Evolutionary conservation across 352 stramenopile genomes (phyloP).

Genomic region (Globisporangium irregulare): DNA sequence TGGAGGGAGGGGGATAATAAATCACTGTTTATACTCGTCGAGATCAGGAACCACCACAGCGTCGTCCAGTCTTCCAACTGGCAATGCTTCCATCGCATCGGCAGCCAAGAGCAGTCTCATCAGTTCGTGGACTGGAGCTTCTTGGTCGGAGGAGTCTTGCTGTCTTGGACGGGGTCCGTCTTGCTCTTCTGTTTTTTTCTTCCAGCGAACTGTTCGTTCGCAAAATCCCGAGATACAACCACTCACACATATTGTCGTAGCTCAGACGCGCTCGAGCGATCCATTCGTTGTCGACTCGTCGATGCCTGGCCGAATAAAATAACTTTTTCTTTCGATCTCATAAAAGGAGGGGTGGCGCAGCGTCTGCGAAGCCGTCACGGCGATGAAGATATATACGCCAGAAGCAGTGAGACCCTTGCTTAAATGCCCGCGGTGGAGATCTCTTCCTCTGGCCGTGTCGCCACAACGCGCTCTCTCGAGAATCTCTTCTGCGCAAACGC

Average conservation of each 20-base stretch:
- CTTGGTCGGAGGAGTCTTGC: not conserved
- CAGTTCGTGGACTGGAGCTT: not conserved
- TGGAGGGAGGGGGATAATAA: not conserved
- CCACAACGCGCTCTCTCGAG: slow-evolving; percentile 34
- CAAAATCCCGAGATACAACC: slow-evolving; percentile 7
- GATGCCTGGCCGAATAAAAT: slow-evolving; percentile 20
- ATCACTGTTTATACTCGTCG: slow-evolving; percentile 7
- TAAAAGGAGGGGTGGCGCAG: not conserved
- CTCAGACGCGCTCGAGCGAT: slow-evolving; percentile 6
- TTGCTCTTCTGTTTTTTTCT: slow-evolving; percentile 10
- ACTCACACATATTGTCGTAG: slow-evolving; percentile 8
- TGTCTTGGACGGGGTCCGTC: not conserved
- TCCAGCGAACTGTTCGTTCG: slow-evolving; percentile 2
- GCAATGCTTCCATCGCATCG: not conserved
- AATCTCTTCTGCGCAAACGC: slow-evolving; percentile 36
- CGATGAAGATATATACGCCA: not conserved
- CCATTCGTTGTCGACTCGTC: slow-evolving; percentile 5
- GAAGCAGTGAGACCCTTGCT: slow-evolving; percentile 3
- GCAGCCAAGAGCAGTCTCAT: not conserved
- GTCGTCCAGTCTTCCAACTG: not conserved
- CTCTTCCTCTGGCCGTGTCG: slow-evolving; percentile 38
- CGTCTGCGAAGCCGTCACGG: not conserved
- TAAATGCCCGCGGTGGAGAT: slow-evolving; percentile 52
- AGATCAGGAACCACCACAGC: not conserved
- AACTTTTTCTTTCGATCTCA: slow-evolving; percentile 15